Conservation (phyloP, 2,329 filamentous ascomycete species). For the Apiospora rasikravindrae region DNA sequence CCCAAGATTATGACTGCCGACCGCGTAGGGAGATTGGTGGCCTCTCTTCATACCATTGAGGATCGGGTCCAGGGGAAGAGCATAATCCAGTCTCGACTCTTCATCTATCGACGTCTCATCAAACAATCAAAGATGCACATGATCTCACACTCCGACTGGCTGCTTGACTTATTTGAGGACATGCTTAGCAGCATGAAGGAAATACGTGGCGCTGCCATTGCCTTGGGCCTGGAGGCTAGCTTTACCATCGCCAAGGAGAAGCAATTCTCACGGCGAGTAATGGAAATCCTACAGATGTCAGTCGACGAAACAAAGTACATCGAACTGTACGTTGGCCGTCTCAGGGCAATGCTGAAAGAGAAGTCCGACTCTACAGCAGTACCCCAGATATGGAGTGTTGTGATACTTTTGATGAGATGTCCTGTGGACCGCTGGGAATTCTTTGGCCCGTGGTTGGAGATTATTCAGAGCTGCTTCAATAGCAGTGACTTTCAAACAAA, state of each 20-base stretch:
- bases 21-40: conserved; percentile 73
- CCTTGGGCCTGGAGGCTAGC: conserved; percentile 73
- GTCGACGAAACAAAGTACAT: conserved; percentile 69
- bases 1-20: conserved; percentile 74
- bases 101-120: conserved; percentile 79
- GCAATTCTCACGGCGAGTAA: conserved; percentile 68
- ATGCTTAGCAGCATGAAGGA: conserved; percentile 82
- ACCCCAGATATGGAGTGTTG: conserved; percentile 86
- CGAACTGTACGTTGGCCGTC: conserved; percentile 68
- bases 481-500: conserved; percentile 73
- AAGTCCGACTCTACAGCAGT: conserved; percentile 69
- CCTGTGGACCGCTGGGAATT: conserved; percentile 73
- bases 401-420: conserved; percentile 78
- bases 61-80: conserved; percentile 79
- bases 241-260: conserved; percentile 72
- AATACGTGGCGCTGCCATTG: conserved; percentile 75
- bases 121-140: conserved; percentile 74
- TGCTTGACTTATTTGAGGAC: conserved; percentile 80
- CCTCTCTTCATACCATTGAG: conserved; percentile 73
- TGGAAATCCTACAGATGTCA: conserved; percentile 64
- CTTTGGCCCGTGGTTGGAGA: conserved; percentile 74
- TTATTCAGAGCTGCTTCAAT: conserved; percentile 87
- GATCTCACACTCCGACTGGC: conserved; percentile 75
- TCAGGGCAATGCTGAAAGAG: conserved; percentile 71
- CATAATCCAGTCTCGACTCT: conserved; percentile 76